Conservation (phyloP, 768 basidiomycete species). For the Suillus brevipes region DNA sequence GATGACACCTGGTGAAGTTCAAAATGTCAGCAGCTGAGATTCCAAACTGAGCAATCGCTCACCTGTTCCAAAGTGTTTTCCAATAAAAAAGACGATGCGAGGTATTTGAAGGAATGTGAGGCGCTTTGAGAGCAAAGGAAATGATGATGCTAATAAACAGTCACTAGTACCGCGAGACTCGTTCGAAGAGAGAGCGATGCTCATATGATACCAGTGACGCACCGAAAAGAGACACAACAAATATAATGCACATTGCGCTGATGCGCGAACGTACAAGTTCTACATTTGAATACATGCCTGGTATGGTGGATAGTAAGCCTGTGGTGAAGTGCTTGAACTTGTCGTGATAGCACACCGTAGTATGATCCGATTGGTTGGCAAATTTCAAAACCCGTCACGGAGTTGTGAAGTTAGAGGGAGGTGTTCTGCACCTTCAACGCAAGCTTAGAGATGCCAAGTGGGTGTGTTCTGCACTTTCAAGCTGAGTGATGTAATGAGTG, state of each 20-base stretch:
- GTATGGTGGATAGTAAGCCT: not conserved
- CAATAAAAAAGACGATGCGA: slow-evolving; percentile 73
- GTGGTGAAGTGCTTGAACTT: not conserved
- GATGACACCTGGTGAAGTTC: slow-evolving; percentile 59
- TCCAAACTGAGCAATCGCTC: slow-evolving; percentile 5
- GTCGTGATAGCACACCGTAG: not conserved
- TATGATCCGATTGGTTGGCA: not conserved
- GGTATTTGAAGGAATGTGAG: slow-evolving; percentile 59
- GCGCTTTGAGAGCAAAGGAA: slow-evolving; percentile 64
- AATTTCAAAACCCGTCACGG: not conserved
- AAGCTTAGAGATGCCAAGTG: not conserved
- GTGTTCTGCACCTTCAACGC: not conserved
- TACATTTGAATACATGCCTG: not conserved
- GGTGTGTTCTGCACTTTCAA: not conserved
- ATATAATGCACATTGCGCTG: slow-evolving; percentile 51
- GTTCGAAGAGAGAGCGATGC: not conserved
- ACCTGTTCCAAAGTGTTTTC: slow-evolving; percentile 86
- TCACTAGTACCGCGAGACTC: slow-evolving; percentile 1
- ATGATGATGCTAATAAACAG: slow-evolving; percentile 58
- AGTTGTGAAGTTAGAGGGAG: not conserved
- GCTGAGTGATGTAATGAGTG: not conserved
- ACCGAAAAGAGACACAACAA: slow-evolving; percentile 68
- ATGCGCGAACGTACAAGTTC: slow-evolving; percentile 6
- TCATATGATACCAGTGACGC: slow-evolving; percentile 20
- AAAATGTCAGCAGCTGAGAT: not conserved